These are phyloP conservation scores for Camelina laxa DNA, from an alignment of 345 rosid species.

Conservation along the genomic window DNA sequence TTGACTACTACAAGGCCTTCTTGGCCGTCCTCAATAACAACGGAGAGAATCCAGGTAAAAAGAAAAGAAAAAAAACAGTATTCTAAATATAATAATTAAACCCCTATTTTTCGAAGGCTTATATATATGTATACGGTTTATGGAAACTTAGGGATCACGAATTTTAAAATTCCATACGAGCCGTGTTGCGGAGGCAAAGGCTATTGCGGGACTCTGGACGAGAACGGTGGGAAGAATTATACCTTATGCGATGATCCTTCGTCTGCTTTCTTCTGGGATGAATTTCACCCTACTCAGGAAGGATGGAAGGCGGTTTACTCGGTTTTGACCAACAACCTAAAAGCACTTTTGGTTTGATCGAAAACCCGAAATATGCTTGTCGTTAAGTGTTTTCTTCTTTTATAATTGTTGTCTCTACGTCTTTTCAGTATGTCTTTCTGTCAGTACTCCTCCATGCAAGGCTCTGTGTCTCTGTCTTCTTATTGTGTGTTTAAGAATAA, in stretches of 20 bases:
- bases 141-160: slow-evolving; percentile 35
- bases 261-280: slow-evolving; percentile 61
- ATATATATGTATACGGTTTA: not conserved
- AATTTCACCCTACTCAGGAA: slow-evolving; percentile 51
- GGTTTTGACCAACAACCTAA: slow-evolving; percentile 38
- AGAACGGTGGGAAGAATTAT: not conserved
- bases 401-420: too few species aligned
- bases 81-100: too few species aligned
- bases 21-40: slow-evolving; percentile 49
- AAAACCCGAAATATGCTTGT: not conserved
- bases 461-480: too few species aligned
- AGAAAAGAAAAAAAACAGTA: not conserved
- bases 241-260: not conserved
- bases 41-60: slow-evolving; percentile 36
- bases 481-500: too few species aligned
- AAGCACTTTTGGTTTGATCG: not conserved
- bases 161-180: slow-evolving; percentile 50
- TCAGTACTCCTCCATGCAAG: too few species aligned
- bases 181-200: slow-evolving; percentile 6
- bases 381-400: too few species aligned
- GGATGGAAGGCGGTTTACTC: slow-evolving; percentile 57
- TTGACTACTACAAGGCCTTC: slow-evolving; percentile 65
- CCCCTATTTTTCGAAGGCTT: not conserved
- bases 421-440: too few species aligned
- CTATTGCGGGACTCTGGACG: not conserved